Evolutionary conservation across 2,329 filamentous ascomycete species (phyloP), one percentile per base, ranked within the genome.

Genomic region (Fusarium temperatum): DNA sequence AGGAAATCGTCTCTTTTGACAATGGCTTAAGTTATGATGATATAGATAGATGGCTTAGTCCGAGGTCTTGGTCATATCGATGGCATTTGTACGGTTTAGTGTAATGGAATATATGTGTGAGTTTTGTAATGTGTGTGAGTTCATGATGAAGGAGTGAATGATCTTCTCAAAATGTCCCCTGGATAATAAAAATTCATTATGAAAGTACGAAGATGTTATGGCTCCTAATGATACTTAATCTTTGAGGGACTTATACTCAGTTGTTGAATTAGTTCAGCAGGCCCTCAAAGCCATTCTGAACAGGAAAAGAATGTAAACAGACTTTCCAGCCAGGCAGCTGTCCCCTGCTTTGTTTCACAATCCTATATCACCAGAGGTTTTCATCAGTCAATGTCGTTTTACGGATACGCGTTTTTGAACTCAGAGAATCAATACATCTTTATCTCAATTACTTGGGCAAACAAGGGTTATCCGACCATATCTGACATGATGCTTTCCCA

Each of bases 401-500:
- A 44, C 6, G 15, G 24, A n/a, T 4, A 47, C n/a, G 5, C 14
- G 17, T 36, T 22, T 26, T 22, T 26, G 15, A 10, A 13, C n/a
- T 28, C 36, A 50, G 54, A 59, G 39, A 62, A 53, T 39, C 51
- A 42, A 61, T 76, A 44, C 53, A 48, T 62, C 55, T 56, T 53
- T 64, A 63, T 69, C 36, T 63, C 59, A 44, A 65, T 71, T 77
- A 68, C 62, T 70, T 63, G 59, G 56, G 66, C 41, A 69, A 72
- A 62, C 68, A 75, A 66, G 55, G 75, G 67, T 69, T 69, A 72
- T 70, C 53, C 62, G 74, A 72, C 44, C 63, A 78, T 75, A 77
- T 72, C 45, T 76, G 73, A 73, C 78, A 72, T 64, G 63, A 78
- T 73, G 73, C 70, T 74, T 60, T 70, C 74, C 70, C 72, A 66